Conservation (phyloP, 192 early-diverging fungal genomes). For the Thamnidium elegans region DNA sequence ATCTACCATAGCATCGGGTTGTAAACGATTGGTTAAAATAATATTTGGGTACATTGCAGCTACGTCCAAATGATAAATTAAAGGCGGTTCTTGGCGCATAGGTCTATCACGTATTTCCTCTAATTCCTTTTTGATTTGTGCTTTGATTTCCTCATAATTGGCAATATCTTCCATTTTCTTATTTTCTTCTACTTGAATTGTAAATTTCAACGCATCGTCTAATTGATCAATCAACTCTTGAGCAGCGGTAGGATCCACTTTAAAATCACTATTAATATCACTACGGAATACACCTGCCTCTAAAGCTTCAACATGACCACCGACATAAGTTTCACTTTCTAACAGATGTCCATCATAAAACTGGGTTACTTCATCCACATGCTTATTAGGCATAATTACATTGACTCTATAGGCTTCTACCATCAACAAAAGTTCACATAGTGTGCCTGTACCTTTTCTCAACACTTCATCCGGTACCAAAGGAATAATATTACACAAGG, state of each 20-base stretch:
- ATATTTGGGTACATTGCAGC: conserved; percentile 99
- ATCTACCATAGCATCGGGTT: conserved; percentile 93
- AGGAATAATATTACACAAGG: conserved; percentile 99
- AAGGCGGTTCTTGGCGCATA: conserved; percentile 71
- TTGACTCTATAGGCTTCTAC: conserved; percentile 86
- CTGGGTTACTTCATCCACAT: conserved; percentile 72
- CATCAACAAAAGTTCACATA: conserved; percentile 97
- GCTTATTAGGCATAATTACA: conserved; percentile 98
- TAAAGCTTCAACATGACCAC: conserved; percentile 98
- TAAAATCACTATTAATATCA: conserved; percentile 87
- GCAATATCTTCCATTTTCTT: conserved; percentile 71
- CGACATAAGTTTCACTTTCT: conserved; percentile 96
- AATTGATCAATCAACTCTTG: conserved; percentile 87
- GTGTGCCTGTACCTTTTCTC: conserved; percentile 92
- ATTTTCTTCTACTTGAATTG: conserved; percentile 81
- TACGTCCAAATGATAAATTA: conserved; percentile 99
- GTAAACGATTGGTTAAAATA: conserved; percentile 95
- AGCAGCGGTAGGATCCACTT: conserved; percentile 69
- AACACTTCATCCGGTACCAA: conserved; percentile 96
- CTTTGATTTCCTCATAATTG: conserved; percentile 85
- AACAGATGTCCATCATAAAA: conserved; percentile 87
- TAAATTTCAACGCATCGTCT: conserved; percentile 88
- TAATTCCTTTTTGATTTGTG: conserved; percentile 62
- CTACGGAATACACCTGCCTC: conserved; percentile 96
- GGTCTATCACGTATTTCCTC: conserved; percentile 78